Percentiles rank a stretch among this genome's conserved stretches.
Evolutionary conservation across 805 yeast species (phyloP).

Genomic region (Wickerhamiella lipophila): DNA sequence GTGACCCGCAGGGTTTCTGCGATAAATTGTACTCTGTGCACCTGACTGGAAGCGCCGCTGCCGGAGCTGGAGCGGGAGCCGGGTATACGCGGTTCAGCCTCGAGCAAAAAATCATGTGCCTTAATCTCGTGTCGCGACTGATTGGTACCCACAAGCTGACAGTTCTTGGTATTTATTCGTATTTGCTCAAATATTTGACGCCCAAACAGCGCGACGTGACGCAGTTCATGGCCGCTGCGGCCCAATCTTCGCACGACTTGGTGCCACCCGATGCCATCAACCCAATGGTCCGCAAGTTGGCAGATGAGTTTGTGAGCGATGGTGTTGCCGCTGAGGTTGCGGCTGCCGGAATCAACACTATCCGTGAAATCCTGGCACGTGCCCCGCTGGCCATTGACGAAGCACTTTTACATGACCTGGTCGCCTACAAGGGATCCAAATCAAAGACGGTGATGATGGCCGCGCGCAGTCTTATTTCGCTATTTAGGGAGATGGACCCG

Average conservation of each 20-base stretch:
- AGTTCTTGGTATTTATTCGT: slow-evolving; percentile 79
- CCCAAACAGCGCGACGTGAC: slow-evolving; percentile 94
- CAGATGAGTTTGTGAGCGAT: slow-evolving; percentile 94
- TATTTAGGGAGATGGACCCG: slow-evolving; percentile 92
- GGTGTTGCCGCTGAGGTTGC: slow-evolving; percentile 98
- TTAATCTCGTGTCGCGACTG: slow-evolving; percentile 77
- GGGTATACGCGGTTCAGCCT: slow-evolving; percentile 58
- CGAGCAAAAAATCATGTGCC: slow-evolving; percentile 78
- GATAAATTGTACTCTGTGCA: slow-evolving; percentile 66
- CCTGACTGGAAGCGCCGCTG: slow-evolving; percentile 28
- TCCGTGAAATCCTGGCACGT: slow-evolving; percentile 82
- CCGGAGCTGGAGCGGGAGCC: slow-evolving; percentile 31
- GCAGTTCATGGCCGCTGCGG: slow-evolving; percentile 90
- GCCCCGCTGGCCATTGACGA: slow-evolving; percentile 91
- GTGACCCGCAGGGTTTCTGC: slow-evolving; percentile 98
- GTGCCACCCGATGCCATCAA: slow-evolving; percentile 89
- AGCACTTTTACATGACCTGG: slow-evolving; percentile 73
- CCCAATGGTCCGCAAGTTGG: slow-evolving; percentile 76
- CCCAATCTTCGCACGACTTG: slow-evolving; percentile 91
- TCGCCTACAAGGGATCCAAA: slow-evolving; percentile 84
- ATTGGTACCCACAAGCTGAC: slow-evolving; percentile 92
- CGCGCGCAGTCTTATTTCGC: slow-evolving; percentile 70
- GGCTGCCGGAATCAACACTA: slow-evolving; percentile 93
- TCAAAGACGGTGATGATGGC: slow-evolving; percentile 91
- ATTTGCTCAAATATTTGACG: slow-evolving; percentile 74